Evolutionary conservation across 2,329 filamentous ascomycete species (phyloP), one percentile per base, ranked within the genome.

Genomic region (Sporothrix phasma): DNA sequence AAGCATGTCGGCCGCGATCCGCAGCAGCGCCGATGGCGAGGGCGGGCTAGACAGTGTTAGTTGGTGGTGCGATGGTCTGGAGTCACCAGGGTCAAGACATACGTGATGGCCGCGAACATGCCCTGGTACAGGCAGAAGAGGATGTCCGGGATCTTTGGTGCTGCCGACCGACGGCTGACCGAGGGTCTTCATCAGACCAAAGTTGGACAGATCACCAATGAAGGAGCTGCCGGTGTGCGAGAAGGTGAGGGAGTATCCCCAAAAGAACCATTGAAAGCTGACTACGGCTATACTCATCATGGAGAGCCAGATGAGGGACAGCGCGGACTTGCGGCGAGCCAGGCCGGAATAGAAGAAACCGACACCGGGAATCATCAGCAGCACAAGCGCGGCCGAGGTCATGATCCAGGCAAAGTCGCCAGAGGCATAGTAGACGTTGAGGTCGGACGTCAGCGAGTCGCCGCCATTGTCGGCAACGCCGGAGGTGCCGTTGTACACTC

Each of bases 311-410:
- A 96, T 88, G 67, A 96, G 81, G 19, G 90, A 90, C 63, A 96
- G 81, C 3, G 92, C 92, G 0, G 90, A 95, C 79, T 96, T 96
- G 74, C 92, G 86, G 64, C 91, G 87, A 17, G 92, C 90, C 17
- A 96, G 87, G 68, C 91, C 92, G 49, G 89, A 93, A 80, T 96
- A 96, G 82, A 96, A 96, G 81, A 96, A 94, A 62, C 90, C 92
- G 72, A 96, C 91, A 65, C 92, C 92, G 43, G 92, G 92, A 74
- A 96, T 91, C 92, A 96, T 96, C 70, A 96, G 84, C 70, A 95
- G 78, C 61, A 96, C 91, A 62, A 96, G 81, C 6, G 90, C 91
- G 1, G 90, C 92, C 31, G 89, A 81, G 22, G 85, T 88, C 69
- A 96, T 85, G 76, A 95, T 84, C 87, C 90, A 96, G 64, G 88